Base-by-base conservation (phyloP, 73 alveolate species). In the Loxodes magnus region DNA sequence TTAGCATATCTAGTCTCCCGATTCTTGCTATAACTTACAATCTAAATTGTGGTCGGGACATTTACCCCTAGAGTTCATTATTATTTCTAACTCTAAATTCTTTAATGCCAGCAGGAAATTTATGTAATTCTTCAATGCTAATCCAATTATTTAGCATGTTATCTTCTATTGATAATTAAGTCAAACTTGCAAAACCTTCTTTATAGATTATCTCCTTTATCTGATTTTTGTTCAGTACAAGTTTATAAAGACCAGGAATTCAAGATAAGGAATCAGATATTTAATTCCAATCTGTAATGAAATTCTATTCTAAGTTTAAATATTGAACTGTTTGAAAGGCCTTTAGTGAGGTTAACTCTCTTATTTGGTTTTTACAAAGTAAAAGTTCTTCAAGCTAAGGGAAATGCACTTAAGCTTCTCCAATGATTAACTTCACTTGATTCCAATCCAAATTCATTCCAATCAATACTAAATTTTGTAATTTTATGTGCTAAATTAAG, bases 391-490 rank as follows among this genome's bases (percentile, higher is more conserved):
- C 77, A 24, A 69, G 56, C 19, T 51, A 61, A 0, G 62, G 50
- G 19, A 77, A 16, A 30, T 79, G 43, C 1, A n/a, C n/a, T n/a
- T n/a, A n/a, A n/a, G n/a, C n/a, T n/a, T n/a, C n/a, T n/a, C 80
- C 79, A 15, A 68, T 41, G 3, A 77, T 49, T 0, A 57, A 51
- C 23, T 67, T 74, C 1, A 69, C 52, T 33, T 68, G 49, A 7
- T 43, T 25, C 83, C 83, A 69, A 19, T 57, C 77, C 19, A 77
- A 56, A 9, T 62, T 58, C 90, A 77, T 77, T 16, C 64, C 77
- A n/a, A 67, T 77, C 15, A 77, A 55, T 20, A 63, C 84, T n/a
- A 77, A 14, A 24, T 19, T 60, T 67, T 23, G 54, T 67, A 9
- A 69, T 22, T n/a, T n/a, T n/a, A n/a, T n/a, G n/a, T 51, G 35